These are phyloP conservation scores for Neoboletus magnificus DNA, from an alignment of 768 basidiomycete species.

Conservation along the genomic window DNA sequence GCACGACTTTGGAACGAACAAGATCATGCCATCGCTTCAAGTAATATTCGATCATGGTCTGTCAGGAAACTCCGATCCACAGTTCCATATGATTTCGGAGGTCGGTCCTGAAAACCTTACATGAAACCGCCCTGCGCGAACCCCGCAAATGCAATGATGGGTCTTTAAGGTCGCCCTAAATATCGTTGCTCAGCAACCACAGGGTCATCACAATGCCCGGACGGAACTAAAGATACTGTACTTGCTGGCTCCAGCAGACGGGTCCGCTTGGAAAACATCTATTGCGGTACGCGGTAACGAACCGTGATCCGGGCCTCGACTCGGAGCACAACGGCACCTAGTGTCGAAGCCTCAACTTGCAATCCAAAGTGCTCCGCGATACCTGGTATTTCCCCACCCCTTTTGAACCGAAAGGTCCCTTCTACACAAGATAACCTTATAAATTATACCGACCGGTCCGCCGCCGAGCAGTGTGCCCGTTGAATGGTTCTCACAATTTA, in stretches of 20 bases:
- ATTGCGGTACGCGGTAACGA: neutral
- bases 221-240: neutral
- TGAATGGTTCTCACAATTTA: neutral
- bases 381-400: neutral
- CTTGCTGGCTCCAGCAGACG: neutral
- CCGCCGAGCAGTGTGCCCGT: neutral
- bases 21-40: neutral
- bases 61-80: neutral
- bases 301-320: neutral
- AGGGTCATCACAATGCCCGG: neutral
- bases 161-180: neutral
- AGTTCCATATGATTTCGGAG: neutral
- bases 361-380: neutral
- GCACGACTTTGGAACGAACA: neutral
- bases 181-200: neutral
- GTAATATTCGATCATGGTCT: neutral
- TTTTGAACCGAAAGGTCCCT: neutral
- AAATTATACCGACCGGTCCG: too few species aligned
- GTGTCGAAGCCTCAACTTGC: neutral
- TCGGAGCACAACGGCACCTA: neutral
- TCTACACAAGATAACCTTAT: too few species aligned
- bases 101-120: conserved; percentile 6
- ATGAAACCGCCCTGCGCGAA: neutral
- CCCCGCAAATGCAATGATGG: conserved; percentile 8
- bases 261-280: neutral